Evolutionary conservation across 2,329 filamentous ascomycete genomes (phyloP), one percentile per base, ranked within the genome.

Genomic region (Colletotrichum tofieldiae): DNA sequence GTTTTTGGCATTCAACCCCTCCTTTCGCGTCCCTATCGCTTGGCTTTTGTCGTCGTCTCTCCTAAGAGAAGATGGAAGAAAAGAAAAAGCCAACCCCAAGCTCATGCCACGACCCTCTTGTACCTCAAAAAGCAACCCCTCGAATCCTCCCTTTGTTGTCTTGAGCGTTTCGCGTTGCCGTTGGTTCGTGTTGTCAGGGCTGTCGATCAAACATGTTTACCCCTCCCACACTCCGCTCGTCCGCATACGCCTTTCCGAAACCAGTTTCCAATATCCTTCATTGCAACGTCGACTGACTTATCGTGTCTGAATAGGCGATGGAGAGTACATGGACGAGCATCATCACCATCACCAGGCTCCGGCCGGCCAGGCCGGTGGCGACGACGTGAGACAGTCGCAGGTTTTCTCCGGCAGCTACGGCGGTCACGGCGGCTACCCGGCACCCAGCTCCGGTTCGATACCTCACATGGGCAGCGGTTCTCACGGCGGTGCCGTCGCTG

Each of bases 311-410:
- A 77, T 83, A 89, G 92, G 88, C 81, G 89, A 89, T 81, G 88
- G 88, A 84, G 88, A 88, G 77, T 78, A 85, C 78, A 91, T 91
- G 84, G 87, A 91, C 79, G 88, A 90, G 79, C 88, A 92, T 81
- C 87, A 92, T 79, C 92, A 94, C 79, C 90, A 92, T 72, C 88
- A 89, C 76, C 90, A 90, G 79, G 86, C 89, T 71, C 89, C 88
- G 70, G 88, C 86, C 76, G 86, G 86, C 60, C 85, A 88, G 74
- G 78, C 87, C 70, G 78, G 80, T 75, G 75, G 79, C 73, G 89
- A 91, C 74, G 93, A 95, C 78, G 87, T 93, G 73, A 92, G 94
- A 76, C 92, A 92, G 68, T 85, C 90, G 52, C 93, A 96, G 73
- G 91, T 92, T 76, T 97, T 96, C 82, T 87, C 89, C 60, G 89